A percentile compares a stretch with the other conserved stretches of the same genome.
These are phyloP conservation scores for Podila verticillata DNA, from an alignment of 192 early-diverging fungal genomes.

Conservation along the genomic window DNA sequence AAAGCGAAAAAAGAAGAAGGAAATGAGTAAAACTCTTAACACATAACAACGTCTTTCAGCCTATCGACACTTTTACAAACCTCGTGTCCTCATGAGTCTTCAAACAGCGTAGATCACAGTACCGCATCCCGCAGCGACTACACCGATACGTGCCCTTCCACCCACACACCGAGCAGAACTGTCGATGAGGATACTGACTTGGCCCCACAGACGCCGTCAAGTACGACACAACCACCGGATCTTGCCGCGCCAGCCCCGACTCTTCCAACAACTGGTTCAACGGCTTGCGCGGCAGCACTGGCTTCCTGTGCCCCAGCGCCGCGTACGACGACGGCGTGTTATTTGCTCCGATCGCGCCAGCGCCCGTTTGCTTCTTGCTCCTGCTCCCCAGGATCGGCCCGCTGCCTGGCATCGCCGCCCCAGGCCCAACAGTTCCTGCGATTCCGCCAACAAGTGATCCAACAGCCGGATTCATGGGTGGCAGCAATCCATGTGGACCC, in stretches of 20 bases:
- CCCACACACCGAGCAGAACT: slow-evolving; percentile 76
- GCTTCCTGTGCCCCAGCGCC: slow-evolving; percentile 21
- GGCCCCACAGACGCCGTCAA: slow-evolving; percentile 51
- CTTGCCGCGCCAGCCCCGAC: slow-evolving; percentile 10
- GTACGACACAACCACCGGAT: slow-evolving; percentile 18
- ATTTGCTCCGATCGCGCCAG: background rate
- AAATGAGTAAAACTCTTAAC: background rate
- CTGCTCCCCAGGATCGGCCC: slow-evolving; percentile 25
- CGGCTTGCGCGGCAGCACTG: slow-evolving; percentile 26
- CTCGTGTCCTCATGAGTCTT: slow-evolving; percentile 70
- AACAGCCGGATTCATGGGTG: slow-evolving; percentile 28
- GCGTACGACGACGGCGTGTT: background rate
- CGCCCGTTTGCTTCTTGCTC: slow-evolving; percentile 16
- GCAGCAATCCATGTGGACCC: slow-evolving; percentile 28
- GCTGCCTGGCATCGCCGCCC: background rate
- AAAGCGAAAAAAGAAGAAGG: background rate
- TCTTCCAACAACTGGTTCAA: slow-evolving; percentile 39
- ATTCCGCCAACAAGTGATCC: slow-evolving; percentile 43
- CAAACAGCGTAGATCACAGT: slow-evolving; percentile 69
- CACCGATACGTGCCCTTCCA: slow-evolving; percentile 70
- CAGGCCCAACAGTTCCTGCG: slow-evolving; percentile 36
- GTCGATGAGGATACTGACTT: slow-evolving; percentile 49
- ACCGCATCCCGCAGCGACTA: slow-evolving; percentile 71
- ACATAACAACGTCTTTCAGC: background rate
- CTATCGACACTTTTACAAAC: slow-evolving; percentile 10